Percentiles rank a stretch among this genome's conserved stretches.
Conservation (phyloP, 345 rosid genomes). For the Hibiscus syriacus region DNA sequence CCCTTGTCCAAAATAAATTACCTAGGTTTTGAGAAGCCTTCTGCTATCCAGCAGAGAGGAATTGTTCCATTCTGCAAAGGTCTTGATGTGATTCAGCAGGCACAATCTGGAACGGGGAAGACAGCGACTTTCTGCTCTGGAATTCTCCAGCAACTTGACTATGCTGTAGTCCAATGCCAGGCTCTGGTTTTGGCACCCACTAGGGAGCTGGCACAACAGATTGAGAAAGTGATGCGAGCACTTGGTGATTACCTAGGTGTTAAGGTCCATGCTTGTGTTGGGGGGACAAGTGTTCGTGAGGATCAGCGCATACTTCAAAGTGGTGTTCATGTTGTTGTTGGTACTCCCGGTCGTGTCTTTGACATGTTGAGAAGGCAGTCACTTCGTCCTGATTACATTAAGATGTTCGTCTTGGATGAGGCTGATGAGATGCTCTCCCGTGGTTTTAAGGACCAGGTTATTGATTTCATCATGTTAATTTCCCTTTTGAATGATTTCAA, state of each 20-base stretch:
- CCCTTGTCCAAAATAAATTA: not conserved
- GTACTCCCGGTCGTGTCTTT: slow-evolving; percentile 95
- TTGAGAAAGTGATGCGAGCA: slow-evolving; percentile 97
- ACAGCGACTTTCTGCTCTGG: slow-evolving; percentile 97
- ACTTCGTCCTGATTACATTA: slow-evolving; percentile 68
- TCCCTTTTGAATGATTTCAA: not conserved
- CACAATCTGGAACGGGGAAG: slow-evolving; percentile 92
- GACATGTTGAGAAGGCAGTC: slow-evolving; percentile 91
- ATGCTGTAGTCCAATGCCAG: slow-evolving; percentile 59
- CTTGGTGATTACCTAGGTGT: slow-evolving; percentile 89
- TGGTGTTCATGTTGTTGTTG: slow-evolving; percentile 95
- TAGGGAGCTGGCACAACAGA: slow-evolving; percentile 88
- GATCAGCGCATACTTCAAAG: slow-evolving; percentile 84
- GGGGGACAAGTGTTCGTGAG: slow-evolving; percentile 96
- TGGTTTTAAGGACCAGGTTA: slow-evolving; percentile 91
- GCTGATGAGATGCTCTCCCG: slow-evolving; percentile 98
- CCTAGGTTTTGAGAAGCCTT: slow-evolving; percentile 85
- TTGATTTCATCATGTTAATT: not conserved
- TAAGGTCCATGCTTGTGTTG: slow-evolving; percentile 92
- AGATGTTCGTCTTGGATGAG: slow-evolving; percentile 87
- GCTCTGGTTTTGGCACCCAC: slow-evolving; percentile 88
- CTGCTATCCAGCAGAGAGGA: slow-evolving; percentile 96
- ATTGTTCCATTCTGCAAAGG: slow-evolving; percentile 90
- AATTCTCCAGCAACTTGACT: slow-evolving; percentile 78
- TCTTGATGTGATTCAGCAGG: slow-evolving; percentile 92